phyloP scores from a whole-genome alignment of 2,329 filamentous ascomycete species.

The Polychaeton citri region DNA sequence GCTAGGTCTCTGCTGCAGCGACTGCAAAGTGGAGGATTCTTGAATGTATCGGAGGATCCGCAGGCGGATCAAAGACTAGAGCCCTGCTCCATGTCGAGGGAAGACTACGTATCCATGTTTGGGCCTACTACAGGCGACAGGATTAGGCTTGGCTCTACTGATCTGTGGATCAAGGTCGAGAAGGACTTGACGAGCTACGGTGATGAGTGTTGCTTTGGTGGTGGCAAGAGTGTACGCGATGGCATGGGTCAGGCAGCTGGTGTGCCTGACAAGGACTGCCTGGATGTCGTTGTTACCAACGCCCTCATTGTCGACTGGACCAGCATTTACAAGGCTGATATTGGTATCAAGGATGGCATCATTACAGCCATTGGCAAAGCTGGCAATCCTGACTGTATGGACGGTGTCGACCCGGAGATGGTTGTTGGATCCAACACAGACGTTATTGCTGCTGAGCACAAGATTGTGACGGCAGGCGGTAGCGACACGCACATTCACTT shows the following conservation, averaged over 20 bases:
- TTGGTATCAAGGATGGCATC: slow-evolving; percentile 71
- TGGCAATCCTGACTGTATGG: slow-evolving; percentile 88
- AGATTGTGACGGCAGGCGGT: slow-evolving; percentile 77
- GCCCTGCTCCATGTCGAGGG: slow-evolving; percentile 56
- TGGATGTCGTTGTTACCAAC: slow-evolving; percentile 77
- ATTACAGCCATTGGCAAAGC: slow-evolving; percentile 85
- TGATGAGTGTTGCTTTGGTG: slow-evolving; percentile 87
- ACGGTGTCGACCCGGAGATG: slow-evolving; percentile 63
- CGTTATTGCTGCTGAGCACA: slow-evolving; percentile 82
- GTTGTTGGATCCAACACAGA: slow-evolving; percentile 77
- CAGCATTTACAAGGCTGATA: slow-evolving; percentile 89
- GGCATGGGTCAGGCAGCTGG: slow-evolving; percentile 87
- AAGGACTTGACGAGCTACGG: slow-evolving; percentile 70
- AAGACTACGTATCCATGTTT: slow-evolving; percentile 73
- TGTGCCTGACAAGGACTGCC: slow-evolving; percentile 51
- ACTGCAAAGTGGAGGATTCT: slow-evolving; percentile 61
- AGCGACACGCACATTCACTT: slow-evolving; percentile 83
- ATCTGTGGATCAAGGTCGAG: slow-evolving; percentile 81
- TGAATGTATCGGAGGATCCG: slow-evolving; percentile 55
- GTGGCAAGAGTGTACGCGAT: slow-evolving; percentile 80
- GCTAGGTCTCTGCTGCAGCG: slow-evolving; percentile 52
- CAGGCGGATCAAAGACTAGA: slow-evolving; percentile 42
- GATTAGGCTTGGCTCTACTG: slow-evolving; percentile 66
- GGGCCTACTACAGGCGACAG: slow-evolving; percentile 77
- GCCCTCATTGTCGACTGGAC: slow-evolving; percentile 78